These are phyloP conservation scores for Calvatia gigantea DNA, from an alignment of 768 basidiomycete genomes.

Conservation along the genomic window DNA sequence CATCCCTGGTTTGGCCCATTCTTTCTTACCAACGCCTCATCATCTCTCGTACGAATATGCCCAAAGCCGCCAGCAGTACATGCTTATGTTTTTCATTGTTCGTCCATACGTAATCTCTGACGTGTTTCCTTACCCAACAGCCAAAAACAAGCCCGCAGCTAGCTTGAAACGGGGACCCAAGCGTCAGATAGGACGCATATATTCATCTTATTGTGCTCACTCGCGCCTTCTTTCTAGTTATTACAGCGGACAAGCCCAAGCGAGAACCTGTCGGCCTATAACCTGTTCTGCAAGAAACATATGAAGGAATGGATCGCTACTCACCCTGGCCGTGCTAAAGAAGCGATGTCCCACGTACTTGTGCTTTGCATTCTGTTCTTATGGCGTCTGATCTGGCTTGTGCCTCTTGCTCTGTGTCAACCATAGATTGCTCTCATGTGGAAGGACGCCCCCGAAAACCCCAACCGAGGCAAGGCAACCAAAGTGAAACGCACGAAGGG, in stretches of 20 bases:
- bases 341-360: conserved; percentile 47
- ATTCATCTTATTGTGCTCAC: conserved; percentile 13
- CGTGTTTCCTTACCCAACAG: not conserved
- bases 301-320: conserved; percentile 57
- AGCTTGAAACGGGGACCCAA: not conserved
- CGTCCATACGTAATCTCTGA: not conserved
- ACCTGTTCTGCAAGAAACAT: conserved; percentile 51
- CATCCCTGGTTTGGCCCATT: conserved; percentile 14
- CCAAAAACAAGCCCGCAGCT: not conserved
- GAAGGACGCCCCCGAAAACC: conserved; percentile 61
- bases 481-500: conserved; percentile 21
- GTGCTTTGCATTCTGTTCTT: not conserved
- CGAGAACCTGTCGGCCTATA: conserved; percentile 59
- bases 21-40: conserved; percentile 13
- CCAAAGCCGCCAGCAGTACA: not conserved
- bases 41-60: not conserved
- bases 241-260: conserved; percentile 44
- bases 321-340: conserved; percentile 47
- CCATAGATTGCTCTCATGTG: conserved; percentile 52
- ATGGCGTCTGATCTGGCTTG: not conserved
- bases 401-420: not conserved
- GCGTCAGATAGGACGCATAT: not conserved
- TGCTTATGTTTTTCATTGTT: not conserved
- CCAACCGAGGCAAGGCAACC: conserved; percentile 53
- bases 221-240: conserved; percentile 10